These are phyloP conservation scores for Lactarius sp. DNA, from an alignment of 768 basidiomycete genomes.

Conservation along the genomic window DNA sequence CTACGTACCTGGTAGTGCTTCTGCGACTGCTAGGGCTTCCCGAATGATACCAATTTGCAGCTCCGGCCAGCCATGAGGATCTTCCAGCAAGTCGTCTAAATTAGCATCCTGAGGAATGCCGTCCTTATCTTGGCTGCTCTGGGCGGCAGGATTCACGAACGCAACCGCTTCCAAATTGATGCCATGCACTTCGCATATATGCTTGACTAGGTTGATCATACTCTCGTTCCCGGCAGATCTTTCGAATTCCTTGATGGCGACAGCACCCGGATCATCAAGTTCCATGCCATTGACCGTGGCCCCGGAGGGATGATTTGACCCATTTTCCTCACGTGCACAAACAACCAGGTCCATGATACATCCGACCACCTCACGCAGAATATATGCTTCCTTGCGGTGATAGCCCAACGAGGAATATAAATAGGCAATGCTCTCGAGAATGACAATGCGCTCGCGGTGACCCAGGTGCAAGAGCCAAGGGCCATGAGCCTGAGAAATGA, in stretches of 20 bases:
- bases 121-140: conserved; percentile 7
- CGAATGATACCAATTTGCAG: conserved; percentile 90
- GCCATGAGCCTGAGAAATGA: conserved; percentile 72
- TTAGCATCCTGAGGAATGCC: conserved; percentile 34
- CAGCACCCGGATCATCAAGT: conserved; percentile 43
- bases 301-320: conserved; percentile 39
- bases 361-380: conserved; percentile 81
- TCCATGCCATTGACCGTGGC: conserved; percentile 39
- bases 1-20: conserved; percentile 77
- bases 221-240: conserved; percentile 76
- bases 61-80: conserved; percentile 88
- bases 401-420: conserved; percentile 81
- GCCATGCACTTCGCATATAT: conserved; percentile 76
- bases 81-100: conserved; percentile 38
- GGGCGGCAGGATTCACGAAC: conserved; percentile 33
- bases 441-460: conserved; percentile 63
- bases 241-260: conserved; percentile 72
- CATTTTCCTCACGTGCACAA: conserved; percentile 70
- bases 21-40: conserved; percentile 87
- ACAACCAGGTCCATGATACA: conserved; percentile 82
- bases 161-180: conserved; percentile 72
- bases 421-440: conserved; percentile 66
- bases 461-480: conserved; percentile 84
- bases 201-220: conserved; percentile 65
- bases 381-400: conserved; percentile 80